These are phyloP conservation scores for Ziziphus jujuba DNA, from an alignment of 306 rosid genomes.

Conservation along the genomic window DNA sequence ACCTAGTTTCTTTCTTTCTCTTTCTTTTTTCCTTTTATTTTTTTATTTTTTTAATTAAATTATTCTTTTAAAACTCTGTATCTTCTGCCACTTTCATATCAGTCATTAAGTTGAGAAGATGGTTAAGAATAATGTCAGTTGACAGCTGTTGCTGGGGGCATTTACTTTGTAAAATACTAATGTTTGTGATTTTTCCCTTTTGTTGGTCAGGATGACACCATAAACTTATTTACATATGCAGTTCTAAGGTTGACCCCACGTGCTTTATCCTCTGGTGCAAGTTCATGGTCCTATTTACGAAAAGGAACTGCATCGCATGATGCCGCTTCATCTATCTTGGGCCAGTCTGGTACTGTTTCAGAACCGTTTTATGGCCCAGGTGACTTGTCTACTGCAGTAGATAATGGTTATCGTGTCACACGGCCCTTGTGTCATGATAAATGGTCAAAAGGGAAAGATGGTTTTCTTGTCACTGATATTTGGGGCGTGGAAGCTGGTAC, in stretches of 20 bases:
- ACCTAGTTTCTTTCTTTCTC: constrained; percentile 10
- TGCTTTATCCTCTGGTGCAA: constrained; percentile 75
- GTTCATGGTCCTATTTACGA: constrained; percentile 91
- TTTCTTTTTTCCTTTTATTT: no score
- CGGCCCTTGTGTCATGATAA: constrained; percentile 76
- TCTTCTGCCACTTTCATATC: background rate
- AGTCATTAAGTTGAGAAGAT: constrained; percentile 16
- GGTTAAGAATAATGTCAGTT: constrained; percentile 1
- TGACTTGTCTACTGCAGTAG: constrained; percentile 40
- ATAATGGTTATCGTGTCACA: constrained; percentile 47
- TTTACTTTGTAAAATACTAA: constrained; percentile 1
- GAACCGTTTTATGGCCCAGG: constrained; percentile 55
- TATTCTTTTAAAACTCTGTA: background rate
- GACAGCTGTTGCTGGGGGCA: background rate
- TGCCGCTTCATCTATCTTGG: constrained; percentile 45
- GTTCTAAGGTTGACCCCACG: constrained; percentile 86
- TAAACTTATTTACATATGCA: constrained; percentile 85
- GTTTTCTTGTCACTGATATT: constrained; percentile 87
- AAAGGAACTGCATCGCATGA: constrained; percentile 60
- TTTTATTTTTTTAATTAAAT: no score
- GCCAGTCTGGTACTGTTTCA: constrained; percentile 46
- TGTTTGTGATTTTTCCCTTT: constrained; percentile 6
- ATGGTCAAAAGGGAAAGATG: constrained; percentile 95
- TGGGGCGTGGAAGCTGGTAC: constrained; percentile 86
- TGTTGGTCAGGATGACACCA: constrained; percentile 78